Evolutionary conservation across 2,329 filamentous ascomycete species (phyloP).

Genomic region (Xylariaceae sp.): DNA sequence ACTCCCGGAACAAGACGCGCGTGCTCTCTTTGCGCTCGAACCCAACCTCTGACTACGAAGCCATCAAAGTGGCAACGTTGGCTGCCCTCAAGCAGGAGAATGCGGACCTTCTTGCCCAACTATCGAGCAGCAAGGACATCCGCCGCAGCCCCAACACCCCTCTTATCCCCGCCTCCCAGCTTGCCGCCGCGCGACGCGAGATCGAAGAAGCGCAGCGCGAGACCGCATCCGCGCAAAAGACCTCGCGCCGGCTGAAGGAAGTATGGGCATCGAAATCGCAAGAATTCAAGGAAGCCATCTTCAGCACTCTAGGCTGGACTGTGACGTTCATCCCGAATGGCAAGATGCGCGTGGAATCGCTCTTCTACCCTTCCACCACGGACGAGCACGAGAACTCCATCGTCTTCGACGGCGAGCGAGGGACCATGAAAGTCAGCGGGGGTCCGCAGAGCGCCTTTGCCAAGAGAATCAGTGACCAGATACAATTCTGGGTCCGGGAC

Average conservation of each 20-base stretch:
- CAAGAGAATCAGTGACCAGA: slow-evolving; percentile 74
- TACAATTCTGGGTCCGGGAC: slow-evolving; percentile 94
- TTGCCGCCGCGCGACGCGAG: slow-evolving; percentile 71
- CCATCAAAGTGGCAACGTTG: slow-evolving; percentile 78
- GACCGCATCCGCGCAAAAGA: slow-evolving; percentile 73
- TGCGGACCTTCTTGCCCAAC: slow-evolving; percentile 69
- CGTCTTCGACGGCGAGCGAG: slow-evolving; percentile 87
- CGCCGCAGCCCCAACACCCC: slow-evolving; percentile 42
- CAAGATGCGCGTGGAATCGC: slow-evolving; percentile 84
- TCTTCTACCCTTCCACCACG: slow-evolving; percentile 60
- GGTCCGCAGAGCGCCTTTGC: slow-evolving; percentile 86
- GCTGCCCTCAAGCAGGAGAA: slow-evolving; percentile 79
- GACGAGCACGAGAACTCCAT: slow-evolving; percentile 70
- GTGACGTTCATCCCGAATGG: slow-evolving; percentile 97
- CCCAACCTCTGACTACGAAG: slow-evolving; percentile 80
- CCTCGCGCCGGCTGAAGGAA: slow-evolving; percentile 79
- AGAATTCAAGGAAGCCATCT: slow-evolving; percentile 94
- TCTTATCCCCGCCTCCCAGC: slow-evolving; percentile 70
- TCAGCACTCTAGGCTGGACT: slow-evolving; percentile 87
- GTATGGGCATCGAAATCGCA: slow-evolving; percentile 88
- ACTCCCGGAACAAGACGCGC: slow-evolving; percentile 69
- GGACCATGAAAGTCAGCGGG: slow-evolving; percentile 96
- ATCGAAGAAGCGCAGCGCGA: slow-evolving; percentile 67
- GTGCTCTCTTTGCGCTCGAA: slow-evolving; percentile 87
- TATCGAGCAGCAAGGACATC: slow-evolving; percentile 46